Evolutionary conservation across 2,329 filamentous ascomycete species (phyloP), one percentile per base, ranked within the genome.

Genomic region (Dichotomopilus funicola): DNA sequence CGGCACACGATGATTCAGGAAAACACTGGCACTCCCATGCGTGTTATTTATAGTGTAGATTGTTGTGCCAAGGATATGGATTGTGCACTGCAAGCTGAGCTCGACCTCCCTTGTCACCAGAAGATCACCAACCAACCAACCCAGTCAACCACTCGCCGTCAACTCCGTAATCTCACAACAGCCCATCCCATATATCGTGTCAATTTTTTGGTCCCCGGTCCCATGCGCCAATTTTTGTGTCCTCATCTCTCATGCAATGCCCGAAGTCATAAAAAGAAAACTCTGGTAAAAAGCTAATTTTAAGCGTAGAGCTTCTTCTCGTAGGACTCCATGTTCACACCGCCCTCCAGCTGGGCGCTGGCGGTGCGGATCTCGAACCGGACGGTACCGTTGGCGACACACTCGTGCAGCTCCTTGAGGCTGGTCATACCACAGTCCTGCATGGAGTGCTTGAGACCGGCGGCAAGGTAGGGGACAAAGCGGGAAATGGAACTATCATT

Each of bases 221-320:
- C 48, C 9, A 42, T 41, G 35, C 27, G 13, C 36, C 34, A 9
- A 9, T 33, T 46, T 51, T 49, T 41, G 19, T 56, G n/a, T 37
- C 47, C 47, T 49, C 57, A 54, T 50, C 12, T 27, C 19, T 27
- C 19, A 3, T 27, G 19, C 19, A 2, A 27, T 27, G 19, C 19
- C 19, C 19, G 19, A 27, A 27, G 19, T 27, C 19, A 27, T 27
- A 27, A 27, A 27, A 27, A 27, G 19, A 27, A 27, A 27, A 27
- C 19, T 27, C 19, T 27, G 3, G 3, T 27, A 27, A 27, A 37
- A 13, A 37, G 12, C 31, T 8, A 19, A 47, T 50, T 40, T 65
- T 84, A 96, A 67, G 91, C 90, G 75, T 95, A 99, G 64, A 99
- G 87, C 83, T 97, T 99, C 88, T 99, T 99, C 80, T 97, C 94